Base-by-base conservation (phyloP, 768 basidiomycete species). In the Termitomyces sp. region DNA sequence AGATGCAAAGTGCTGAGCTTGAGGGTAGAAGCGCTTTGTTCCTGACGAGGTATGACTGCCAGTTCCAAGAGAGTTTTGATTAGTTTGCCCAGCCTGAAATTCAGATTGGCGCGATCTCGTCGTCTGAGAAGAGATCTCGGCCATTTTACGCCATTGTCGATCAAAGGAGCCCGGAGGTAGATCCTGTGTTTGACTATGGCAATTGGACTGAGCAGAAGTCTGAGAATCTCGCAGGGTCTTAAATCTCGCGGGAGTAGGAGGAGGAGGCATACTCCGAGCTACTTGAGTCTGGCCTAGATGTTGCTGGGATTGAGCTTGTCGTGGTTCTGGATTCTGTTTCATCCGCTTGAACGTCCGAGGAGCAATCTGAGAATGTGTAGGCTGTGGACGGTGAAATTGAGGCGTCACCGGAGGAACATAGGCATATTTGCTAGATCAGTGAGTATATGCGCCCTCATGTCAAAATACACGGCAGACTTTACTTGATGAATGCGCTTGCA, bases 401-500 rank as follows among this genome's bases (percentile, higher is more conserved):
- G 76, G 67, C 34, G 72, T 75, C 19, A 75, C 73, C 23, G 79
- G 76, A 23, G 79, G 79, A 5, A 67, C 71, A 67, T 87, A 91
- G n/a, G 82, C 80, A 66, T 83, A 91, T 68, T 86, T 81, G 57
- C 89, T 91, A 17, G 45, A 51, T 52, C 25, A 28, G 54, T 62
- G 28, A 67, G 49, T 62, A 66, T 63, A 70, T 65, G 66, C 61
- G 48, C 50, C 16, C 8, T 54, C n/a, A 23, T 34, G 28, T 43
- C 28, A 49, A 19, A 64, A 71, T 19, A 51, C n/a, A 11, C 23
- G 12, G 25, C 25, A 40, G 50, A 53, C 64, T 68, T 35, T 61
- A 74, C 73, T 73, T 67, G 23, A 56, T 56, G 16, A 60, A 52
- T 16, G 55, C 54, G 49, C 57, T 59, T 32, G 76, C 73, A 21